Evolutionary conservation across 441 rosid genomes (phyloP), one percentile per base, ranked within the genome.

Genomic region (Jatropha multifida): DNA sequence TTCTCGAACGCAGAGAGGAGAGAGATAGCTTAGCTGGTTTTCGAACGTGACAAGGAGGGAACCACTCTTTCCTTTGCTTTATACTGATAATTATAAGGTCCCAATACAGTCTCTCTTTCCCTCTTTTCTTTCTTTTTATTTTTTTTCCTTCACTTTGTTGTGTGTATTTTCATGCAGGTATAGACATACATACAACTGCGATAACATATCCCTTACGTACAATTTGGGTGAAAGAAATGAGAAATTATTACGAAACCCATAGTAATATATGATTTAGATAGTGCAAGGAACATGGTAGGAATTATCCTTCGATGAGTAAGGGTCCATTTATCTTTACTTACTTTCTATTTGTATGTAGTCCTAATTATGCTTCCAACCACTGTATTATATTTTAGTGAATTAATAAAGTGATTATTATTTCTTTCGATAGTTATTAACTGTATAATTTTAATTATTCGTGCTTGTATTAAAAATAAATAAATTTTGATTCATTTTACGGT

Each of bases 91-190:
- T 44, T 44, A 55, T 58, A 46, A 61, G 81, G 80, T 83, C 76
- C 75, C 76, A 74, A 74, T 76, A 73, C 77, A 69, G 72, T 48
- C 48, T 44, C 48, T 44, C 10, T 44, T 44, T 11, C 10, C 2
- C 7, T 44, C 48, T 44, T 44, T 44, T 42, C 46, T 42, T 42
- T 42, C 4, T 42, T 8, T 42, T 42, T 44, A 4, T 11, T 44
- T 44, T 44, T 48, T 65, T 70, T 72, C 80, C 80, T 73, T 78
- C 61, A 64, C 40, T 77, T 76, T 78, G 32, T 23, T 49, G 15
- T 58, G 82, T 75, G 86, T 82, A 86, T 85, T 87, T 86, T 79
- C 88, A 80, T 85, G 90, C 85, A 77, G 73, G 54, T n/a, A 72
- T 73, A 73, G 7, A 44, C 48, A 11, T 1, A 44, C 73, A 23